These are phyloP conservation scores for Hamiltosporidium tvaerminnensis DNA, from an alignment of 371 early-diverging fungal species.

Conservation along the genomic window DNA sequence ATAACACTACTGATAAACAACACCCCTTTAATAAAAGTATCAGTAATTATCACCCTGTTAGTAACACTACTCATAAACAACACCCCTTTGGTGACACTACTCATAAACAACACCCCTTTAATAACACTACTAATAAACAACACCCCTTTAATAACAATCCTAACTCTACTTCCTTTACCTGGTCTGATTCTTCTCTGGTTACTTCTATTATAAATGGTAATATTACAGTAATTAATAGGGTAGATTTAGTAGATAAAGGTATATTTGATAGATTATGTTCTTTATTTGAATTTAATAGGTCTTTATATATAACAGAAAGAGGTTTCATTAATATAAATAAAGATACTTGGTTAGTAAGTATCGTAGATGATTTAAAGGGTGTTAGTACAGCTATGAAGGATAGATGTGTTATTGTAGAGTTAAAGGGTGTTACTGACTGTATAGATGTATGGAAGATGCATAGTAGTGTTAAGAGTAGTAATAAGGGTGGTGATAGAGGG, in stretches of 20 bases:
- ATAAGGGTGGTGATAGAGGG: too few relatives aligned
- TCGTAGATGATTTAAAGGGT: neutral
- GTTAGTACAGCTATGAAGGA: neutral
- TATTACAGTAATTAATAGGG: constrained; percentile 28
- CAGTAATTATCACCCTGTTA: too few relatives aligned
- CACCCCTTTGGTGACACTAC: too few relatives aligned
- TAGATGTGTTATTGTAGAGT: constrained; percentile 8
- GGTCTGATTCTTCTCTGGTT: constrained; percentile 18
- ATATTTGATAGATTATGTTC: constrained; percentile 46
- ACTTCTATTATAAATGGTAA: constrained; percentile 5
- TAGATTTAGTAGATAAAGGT: constrained; percentile 40
- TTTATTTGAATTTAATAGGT: constrained; percentile 38
- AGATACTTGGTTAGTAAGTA: neutral
- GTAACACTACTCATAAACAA: too few relatives aligned
- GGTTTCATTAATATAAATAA: neutral
- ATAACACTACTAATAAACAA: too few relatives aligned
- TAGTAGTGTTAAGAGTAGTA: too few relatives aligned
- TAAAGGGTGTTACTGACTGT: too few relatives aligned
- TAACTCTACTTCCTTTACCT: constrained; percentile 17
- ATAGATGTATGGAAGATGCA: too few relatives aligned
- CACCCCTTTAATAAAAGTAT: too few relatives aligned
- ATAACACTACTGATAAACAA: too few relatives aligned
- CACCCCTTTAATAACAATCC: too few relatives aligned
- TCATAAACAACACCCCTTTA: too few relatives aligned
- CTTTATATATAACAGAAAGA: neutral